These are phyloP conservation scores for Cylindrodendrum hubeiense DNA, from an alignment of 2,329 filamentous ascomycete genomes.

Conservation along the genomic window DNA sequence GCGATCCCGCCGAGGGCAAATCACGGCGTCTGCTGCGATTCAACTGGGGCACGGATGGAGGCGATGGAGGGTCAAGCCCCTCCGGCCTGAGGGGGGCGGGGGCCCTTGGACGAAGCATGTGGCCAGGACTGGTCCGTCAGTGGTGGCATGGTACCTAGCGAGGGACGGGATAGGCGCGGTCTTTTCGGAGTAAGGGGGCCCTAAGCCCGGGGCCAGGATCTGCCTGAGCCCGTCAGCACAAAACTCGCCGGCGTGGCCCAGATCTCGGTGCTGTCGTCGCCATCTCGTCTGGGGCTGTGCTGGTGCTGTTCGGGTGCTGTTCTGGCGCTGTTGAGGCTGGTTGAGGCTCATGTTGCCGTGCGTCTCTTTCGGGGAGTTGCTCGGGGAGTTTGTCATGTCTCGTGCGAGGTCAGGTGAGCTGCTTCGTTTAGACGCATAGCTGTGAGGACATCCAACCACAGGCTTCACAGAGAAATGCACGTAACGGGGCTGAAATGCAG, in stretches of 20 bases:
- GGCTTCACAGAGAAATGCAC: not conserved
- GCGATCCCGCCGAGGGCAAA: conserved; percentile 33
- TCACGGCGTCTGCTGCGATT: conserved; percentile 21
- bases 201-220: conserved; percentile 28
- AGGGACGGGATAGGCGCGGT: conserved; percentile 29
- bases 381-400: conserved; percentile 27
- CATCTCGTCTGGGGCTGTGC: not conserved
- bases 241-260: too few relatives aligned
- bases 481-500: not conserved
- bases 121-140: conserved; percentile 8
- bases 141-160: conserved; percentile 8
- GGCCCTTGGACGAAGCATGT: conserved; percentile 25
- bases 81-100: conserved; percentile 20
- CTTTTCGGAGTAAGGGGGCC: conserved; percentile 28
- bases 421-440: conserved; percentile 8
- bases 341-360: conserved; percentile 9
- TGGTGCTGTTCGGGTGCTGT: not conserved
- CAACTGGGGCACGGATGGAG: conserved; percentile 5
- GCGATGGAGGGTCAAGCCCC: conserved; percentile 24
- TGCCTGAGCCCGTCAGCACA: not conserved
- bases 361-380: conserved; percentile 21
- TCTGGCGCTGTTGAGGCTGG: not conserved
- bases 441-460: not conserved
- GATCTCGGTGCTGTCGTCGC: not conserved
- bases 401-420: conserved; percentile 28